Evolutionary conservation across 2,329 filamentous ascomycete species (phyloP).

Genomic region (Claviceps fusiformis): DNA sequence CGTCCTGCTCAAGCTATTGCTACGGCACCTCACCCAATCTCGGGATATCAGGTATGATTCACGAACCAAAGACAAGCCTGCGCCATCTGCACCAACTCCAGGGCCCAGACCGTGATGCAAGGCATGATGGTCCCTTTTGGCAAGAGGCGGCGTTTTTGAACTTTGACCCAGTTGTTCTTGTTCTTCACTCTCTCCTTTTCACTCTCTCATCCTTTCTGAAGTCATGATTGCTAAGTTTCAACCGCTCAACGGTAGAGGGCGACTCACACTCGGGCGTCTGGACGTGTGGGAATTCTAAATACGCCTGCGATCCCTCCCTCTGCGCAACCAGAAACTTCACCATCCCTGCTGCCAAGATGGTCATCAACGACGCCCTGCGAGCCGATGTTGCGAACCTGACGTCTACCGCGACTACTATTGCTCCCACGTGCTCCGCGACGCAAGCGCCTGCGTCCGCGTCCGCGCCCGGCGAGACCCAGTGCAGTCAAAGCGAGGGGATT

Average conservation of each 20-base stretch:
- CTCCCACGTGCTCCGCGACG: neutral
- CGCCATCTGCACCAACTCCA: neutral
- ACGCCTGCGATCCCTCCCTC: neutral
- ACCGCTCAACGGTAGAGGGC: neutral
- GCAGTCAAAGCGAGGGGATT: neutral
- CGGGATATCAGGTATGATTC: neutral
- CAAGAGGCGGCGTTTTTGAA: too few relatives aligned
- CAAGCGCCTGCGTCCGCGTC: neutral
- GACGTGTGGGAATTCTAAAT: neutral
- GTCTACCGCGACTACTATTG: neutral
- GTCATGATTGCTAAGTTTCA: too few relatives aligned
- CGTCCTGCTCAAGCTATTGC: slow-evolving; percentile 1
- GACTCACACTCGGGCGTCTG: neutral
- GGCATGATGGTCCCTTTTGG: too few relatives aligned
- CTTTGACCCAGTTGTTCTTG: neutral
- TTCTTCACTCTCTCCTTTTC: neutral
- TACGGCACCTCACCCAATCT: neutral
- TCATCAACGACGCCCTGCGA: neutral
- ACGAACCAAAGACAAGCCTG: neutral
- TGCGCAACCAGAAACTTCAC: neutral
- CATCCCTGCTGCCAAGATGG: neutral
- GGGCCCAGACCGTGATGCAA: too few relatives aligned
- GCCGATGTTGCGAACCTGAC: neutral
- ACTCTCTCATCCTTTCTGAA: neutral
- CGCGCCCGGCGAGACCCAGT: neutral